Evolutionary conservation across 768 basidiomycete genomes (phyloP), one percentile per base, ranked within the genome.

Genomic region (Collybiopsis confluens): DNA sequence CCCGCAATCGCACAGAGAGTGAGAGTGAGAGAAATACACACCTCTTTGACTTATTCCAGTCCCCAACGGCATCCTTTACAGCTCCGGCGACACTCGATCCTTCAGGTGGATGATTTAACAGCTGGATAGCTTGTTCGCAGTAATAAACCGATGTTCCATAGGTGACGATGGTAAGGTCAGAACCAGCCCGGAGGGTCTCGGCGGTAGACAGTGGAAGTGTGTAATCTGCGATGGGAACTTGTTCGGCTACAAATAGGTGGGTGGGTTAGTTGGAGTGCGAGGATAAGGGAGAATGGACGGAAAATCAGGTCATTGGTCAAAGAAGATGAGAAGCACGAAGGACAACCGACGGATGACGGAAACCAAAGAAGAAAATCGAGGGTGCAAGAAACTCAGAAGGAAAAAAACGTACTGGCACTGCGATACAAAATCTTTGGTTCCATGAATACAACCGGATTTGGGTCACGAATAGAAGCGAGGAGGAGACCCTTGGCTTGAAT

Each of bases 131-230:
- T 16, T 82, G 76, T 74, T 93, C 90, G 66, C 92, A 92, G 60
- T 90, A 86, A 70, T 92, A 96, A 30, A 97, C 70, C 1, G 94
- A 92, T 13, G 93, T 94, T n/a, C 94, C 94, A 84, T 92, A 98
- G 6, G 92, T 83, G 18, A 97, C 73, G 24, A 97, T 69, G 1
- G 95, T 98, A n/a, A 97, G 73, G 64, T 97, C 94, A 9, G 81
- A 75, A 3, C 94, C 95, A 0, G 79, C 65, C 1, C 77, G 68
- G 9, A 98, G 79, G 7, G 79, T 78, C 63, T 98, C 94, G 4
- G 92, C 91, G 57, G 82, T 78, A 11, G 84, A 85, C 3, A 98
- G 77, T 0, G 93, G 92, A n/a, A 98, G 76, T 51, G 80, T 74
- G 62, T 77, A 98, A 65, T 96, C 93, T 63, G 91, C 90, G 30